phyloP scores from a whole-genome alignment of 257 asterid species.

The Thymus quinquecostatus region DNA sequence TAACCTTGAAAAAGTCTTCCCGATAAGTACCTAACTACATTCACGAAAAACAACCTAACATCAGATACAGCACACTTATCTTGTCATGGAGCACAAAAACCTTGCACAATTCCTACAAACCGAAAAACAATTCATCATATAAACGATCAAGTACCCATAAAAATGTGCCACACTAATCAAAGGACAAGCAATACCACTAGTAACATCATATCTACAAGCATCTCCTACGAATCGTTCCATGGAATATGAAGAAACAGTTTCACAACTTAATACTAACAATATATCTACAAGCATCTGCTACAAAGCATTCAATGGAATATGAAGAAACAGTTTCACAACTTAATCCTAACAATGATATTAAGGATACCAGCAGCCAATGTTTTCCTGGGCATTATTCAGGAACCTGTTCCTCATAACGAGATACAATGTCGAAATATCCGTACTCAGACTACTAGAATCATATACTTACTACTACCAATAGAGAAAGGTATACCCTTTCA shows the following conservation, averaged over 20 bases:
- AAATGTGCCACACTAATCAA: background rate
- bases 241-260: too few relatives aligned
- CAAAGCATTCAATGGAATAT: too few relatives aligned
- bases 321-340: background rate
- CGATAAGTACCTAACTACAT: background rate
- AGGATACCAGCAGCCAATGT: constrained; percentile 35
- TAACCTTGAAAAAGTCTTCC: background rate
- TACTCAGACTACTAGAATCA: constrained; percentile 22
- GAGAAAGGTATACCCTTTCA: constrained; percentile 3
- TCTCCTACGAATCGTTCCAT: background rate
- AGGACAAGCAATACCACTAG: background rate
- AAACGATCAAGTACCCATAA: background rate
- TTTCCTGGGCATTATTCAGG: constrained; percentile 35
- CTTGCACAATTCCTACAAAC: background rate
- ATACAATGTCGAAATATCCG: constrained; percentile 12
- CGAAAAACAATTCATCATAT: too few relatives aligned
- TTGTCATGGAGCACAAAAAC: background rate
- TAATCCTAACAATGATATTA: constrained; percentile 5
- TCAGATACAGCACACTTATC: background rate
- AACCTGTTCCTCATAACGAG: constrained; percentile 22
- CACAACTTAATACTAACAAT: too few relatives aligned
- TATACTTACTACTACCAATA: constrained; percentile 17
- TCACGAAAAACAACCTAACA: background rate
- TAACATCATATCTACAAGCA: background rate
- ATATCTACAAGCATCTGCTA: too few relatives aligned